Evolutionary conservation across 2,329 filamentous ascomycete genomes (phyloP).

Genomic region (Ascochyta pisi): DNA sequence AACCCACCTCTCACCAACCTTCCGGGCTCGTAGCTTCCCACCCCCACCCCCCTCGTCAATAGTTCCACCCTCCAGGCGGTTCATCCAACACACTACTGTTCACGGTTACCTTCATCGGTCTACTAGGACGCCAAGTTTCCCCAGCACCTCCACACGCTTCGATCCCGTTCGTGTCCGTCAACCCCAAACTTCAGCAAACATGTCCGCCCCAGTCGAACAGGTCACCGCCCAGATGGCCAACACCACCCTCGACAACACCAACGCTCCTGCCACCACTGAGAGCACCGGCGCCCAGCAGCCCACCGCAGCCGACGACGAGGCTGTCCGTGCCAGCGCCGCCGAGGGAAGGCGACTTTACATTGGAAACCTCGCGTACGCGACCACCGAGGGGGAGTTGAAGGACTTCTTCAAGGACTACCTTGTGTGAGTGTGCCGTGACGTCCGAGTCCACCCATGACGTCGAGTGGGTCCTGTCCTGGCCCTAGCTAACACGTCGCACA

Average conservation of each 20-base stretch:
- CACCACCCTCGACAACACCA: conserved; percentile 65
- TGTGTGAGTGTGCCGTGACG: conserved; percentile 74
- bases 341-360: conserved; percentile 99
- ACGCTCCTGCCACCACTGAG: conserved; percentile 50
- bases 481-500: conserved; percentile 53
- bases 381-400: conserved; percentile 99
- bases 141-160: conserved; percentile 45
- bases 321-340: conserved; percentile 94
- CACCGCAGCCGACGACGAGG: conserved; percentile 80
- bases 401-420: conserved; percentile 99
- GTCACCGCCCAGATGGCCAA: conserved; percentile 74
- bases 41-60: conserved; percentile 60
- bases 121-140: conserved; percentile 54
- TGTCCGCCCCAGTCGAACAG: conserved; percentile 86
- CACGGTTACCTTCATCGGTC: conserved; percentile 49
- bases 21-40: conserved; percentile 60
- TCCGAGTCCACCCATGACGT: neutral
- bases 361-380: conserved; percentile 99
- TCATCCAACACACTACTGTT: conserved; percentile 48
- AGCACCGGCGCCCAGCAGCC: conserved; percentile 65
- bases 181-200: conserved; percentile 66
- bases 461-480: too few relatives aligned
- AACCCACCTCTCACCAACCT: conserved; percentile 41
- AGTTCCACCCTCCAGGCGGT: conserved; percentile 57
- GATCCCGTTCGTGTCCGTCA: conserved; percentile 61